These are phyloP conservation scores for Ophidiomyces ophidiicola DNA, from an alignment of 2,329 filamentous ascomycete genomes.

Conservation along the genomic window DNA sequence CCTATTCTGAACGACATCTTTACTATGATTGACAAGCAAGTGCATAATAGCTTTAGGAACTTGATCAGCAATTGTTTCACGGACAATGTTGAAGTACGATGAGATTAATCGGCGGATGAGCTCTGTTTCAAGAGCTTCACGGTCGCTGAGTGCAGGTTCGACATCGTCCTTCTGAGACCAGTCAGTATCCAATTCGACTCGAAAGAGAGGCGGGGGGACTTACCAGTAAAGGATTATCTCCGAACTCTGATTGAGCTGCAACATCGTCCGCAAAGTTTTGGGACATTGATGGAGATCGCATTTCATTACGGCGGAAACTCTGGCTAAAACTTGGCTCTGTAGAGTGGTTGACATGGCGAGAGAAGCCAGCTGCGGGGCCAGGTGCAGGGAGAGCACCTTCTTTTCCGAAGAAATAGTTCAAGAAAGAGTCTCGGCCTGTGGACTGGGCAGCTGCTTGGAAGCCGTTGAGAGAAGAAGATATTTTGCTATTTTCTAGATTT, in stretches of 20 bases:
- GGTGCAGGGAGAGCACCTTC: conserved; percentile 52
- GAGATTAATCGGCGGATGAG: conserved; percentile 92
- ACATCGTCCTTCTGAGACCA: conserved; percentile 35
- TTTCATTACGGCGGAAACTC: conserved; percentile 60
- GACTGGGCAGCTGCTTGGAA: conserved; percentile 43
- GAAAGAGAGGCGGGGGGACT: conserved; percentile 21
- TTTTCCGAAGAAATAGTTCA: conserved; percentile 98
- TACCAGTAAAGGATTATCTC: conserved; percentile 35
- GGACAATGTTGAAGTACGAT: conserved; percentile 98
- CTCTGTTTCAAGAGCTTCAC: conserved; percentile 94
- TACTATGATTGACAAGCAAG: conserved; percentile 92
- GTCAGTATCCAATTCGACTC: conserved; percentile 13
- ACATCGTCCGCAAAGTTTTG: conserved; percentile 38
- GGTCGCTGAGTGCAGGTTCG: conserved; percentile 83
- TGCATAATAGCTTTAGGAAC: conserved; percentile 99
- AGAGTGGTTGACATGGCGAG: conserved; percentile 64
- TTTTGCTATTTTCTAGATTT: conserved; percentile 49
- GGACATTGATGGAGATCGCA: conserved; percentile 34
- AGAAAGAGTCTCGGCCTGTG: conserved; percentile 70
- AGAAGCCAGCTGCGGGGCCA: conserved; percentile 32
- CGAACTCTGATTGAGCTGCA: conserved; percentile 28
- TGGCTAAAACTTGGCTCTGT: conserved; percentile 72
- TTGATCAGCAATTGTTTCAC: conserved; percentile 96
- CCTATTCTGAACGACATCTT: conserved; percentile 93
- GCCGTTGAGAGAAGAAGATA: conserved; percentile 57